Conservation (phyloP, 805 yeast species). For the Vanderwaltozyma polyspora region DNA sequence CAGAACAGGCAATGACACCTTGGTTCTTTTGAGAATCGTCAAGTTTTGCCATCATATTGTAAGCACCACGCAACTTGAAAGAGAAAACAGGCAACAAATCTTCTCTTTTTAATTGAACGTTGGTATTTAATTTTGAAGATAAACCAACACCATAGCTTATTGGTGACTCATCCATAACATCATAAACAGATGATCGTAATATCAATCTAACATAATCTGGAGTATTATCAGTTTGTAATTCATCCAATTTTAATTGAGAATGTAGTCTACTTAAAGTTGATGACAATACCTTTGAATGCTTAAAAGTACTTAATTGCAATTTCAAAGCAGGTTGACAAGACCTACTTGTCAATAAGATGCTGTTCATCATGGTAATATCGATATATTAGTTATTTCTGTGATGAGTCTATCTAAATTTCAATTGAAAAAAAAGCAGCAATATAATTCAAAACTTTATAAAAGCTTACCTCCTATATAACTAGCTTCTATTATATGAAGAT, state of each 20-base stretch:
- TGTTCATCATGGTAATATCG: no score
- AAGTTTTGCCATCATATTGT: slow-evolving; percentile 89
- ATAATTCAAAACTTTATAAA: no score
- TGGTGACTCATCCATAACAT: slow-evolving; percentile 87
- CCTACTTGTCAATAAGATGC: no score
- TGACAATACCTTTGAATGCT: slow-evolving; percentile 1
- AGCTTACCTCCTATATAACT: no score
- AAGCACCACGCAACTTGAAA: slow-evolving; percentile 94
- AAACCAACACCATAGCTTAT: slow-evolving; percentile 63
- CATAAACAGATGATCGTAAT: slow-evolving; percentile 86
- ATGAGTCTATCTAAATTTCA: no score
- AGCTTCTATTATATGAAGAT: no score
- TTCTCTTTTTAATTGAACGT: slow-evolving; percentile 76
- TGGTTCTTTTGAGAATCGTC: slow-evolving; percentile 43
- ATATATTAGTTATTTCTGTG: no score
- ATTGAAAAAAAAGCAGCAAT: no score
- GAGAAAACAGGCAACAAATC: slow-evolving; percentile 91
- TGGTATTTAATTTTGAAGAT: slow-evolving; percentile 63
- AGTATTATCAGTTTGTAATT: slow-evolving; percentile 46
- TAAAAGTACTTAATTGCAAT: neutral
- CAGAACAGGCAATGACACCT: slow-evolving; percentile 97
- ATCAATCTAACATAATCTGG: slow-evolving; percentile 94
- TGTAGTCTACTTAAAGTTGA: slow-evolving; percentile 10
- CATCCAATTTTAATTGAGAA: slow-evolving; percentile 30
- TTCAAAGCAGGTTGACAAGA: no score